Percentiles rank a stretch among this genome's conserved stretches.
These are phyloP conservation scores for Zychaea mexicana DNA, from an alignment of 371 early-diverging fungal species.

Conservation along the genomic window DNA sequence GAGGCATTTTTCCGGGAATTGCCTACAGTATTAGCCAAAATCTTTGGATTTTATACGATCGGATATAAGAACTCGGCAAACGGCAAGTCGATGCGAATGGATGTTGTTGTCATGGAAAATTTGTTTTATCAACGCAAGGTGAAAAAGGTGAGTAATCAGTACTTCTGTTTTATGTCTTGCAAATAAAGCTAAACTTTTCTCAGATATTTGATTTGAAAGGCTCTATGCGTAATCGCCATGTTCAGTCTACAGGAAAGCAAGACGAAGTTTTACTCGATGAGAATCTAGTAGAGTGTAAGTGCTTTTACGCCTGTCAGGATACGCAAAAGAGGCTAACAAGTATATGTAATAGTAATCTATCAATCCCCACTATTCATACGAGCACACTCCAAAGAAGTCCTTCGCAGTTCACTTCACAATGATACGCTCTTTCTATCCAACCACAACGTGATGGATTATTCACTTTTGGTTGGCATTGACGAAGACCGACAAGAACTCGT, in stretches of 20 bases:
- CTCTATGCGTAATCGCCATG: conserved; percentile 93
- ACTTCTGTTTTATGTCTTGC: too few species aligned
- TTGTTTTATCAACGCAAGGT: conserved; percentile 88
- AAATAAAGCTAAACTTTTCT: too few species aligned
- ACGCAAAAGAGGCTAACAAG: background rate
- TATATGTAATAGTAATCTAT: conserved; percentile 58
- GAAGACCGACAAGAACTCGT: conserved; percentile 82
- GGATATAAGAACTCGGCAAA: conserved; percentile 83
- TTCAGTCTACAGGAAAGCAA: conserved; percentile 84
- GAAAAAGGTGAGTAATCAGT: conserved; percentile 47
- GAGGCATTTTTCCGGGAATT: conserved; percentile 75
- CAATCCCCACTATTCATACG: conserved; percentile 92
- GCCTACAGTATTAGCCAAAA: conserved; percentile 91
- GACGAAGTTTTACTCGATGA: conserved; percentile 94
- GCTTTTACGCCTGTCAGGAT: too few species aligned
- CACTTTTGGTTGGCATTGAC: conserved; percentile 92
- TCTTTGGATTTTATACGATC: conserved; percentile 93
- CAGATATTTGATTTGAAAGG: conserved; percentile 96
- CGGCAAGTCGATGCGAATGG: conserved; percentile 86
- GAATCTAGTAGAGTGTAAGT: conserved; percentile 84
- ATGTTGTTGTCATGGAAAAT: conserved; percentile 96
- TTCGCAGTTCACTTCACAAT: conserved; percentile 83
- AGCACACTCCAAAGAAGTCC: conserved; percentile 85
- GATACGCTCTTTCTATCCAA: conserved; percentile 92
- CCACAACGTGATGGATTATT: conserved; percentile 97